phyloP scores from a whole-genome alignment of 1,284 basidiomycete species.

The Ceratobasidium sp. region DNA sequence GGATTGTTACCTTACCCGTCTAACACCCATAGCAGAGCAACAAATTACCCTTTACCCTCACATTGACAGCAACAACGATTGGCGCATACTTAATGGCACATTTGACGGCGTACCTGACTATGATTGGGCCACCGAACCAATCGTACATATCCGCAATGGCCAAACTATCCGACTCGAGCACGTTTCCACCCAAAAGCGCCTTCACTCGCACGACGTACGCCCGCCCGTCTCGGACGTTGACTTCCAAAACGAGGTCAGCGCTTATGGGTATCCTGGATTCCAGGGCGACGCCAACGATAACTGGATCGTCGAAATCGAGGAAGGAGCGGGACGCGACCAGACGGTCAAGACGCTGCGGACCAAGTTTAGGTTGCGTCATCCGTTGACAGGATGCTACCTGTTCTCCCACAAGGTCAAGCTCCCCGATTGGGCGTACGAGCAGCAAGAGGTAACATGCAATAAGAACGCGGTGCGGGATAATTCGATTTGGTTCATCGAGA shows the following conservation, averaged over 20 bases:
- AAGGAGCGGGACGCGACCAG: slow-evolving; percentile 70
- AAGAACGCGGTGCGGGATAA: slow-evolving; percentile 92
- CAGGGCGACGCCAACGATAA: slow-evolving; percentile 93
- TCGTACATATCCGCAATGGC: slow-evolving; percentile 70
- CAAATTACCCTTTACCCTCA: slow-evolving; percentile 99
- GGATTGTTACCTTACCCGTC: not conserved
- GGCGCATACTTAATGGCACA: slow-evolving; percentile 80
- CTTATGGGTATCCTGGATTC: slow-evolving; percentile 89
- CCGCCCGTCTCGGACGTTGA: slow-evolving; percentile 98
- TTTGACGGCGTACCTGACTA: slow-evolving; percentile 56
- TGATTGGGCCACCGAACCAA: slow-evolving; percentile 63
- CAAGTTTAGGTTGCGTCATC: slow-evolving; percentile 84
- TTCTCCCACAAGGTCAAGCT: slow-evolving; percentile 98
- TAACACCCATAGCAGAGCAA: slow-evolving; percentile 68
- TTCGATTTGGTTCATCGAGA: slow-evolving; percentile 96
- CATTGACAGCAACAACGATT: slow-evolving; percentile 89
- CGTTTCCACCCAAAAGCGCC: slow-evolving; percentile 77
- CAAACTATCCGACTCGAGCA: slow-evolving; percentile 86
- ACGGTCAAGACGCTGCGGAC: slow-evolving; percentile 82
- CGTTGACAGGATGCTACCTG: slow-evolving; percentile 90
- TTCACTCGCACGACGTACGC: slow-evolving; percentile 94
- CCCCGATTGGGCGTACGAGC: slow-evolving; percentile 97
- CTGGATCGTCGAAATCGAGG: slow-evolving; percentile 90
- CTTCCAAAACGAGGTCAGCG: slow-evolving; percentile 98
- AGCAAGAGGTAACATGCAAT: slow-evolving; percentile 98